Evolutionary conservation across 2,329 filamentous ascomycete species (phyloP).

Genomic region (Beauveria sp.): DNA sequence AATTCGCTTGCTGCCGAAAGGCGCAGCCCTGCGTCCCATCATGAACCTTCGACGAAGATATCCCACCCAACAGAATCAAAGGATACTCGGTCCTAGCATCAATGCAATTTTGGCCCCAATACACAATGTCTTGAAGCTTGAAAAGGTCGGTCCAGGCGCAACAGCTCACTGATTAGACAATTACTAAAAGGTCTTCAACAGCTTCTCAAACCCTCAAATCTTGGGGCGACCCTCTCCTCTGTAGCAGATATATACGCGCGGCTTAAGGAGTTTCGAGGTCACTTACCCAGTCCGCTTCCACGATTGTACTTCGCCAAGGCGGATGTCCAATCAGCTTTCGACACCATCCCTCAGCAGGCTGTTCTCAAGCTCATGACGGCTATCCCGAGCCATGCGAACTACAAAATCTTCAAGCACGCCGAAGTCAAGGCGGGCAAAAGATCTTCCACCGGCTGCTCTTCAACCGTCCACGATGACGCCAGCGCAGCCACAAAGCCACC

Average conservation of each 20-base stretch:
- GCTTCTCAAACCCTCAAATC: conserved; percentile 42
- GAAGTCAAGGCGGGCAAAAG: conserved; percentile 52
- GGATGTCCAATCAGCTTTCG: conserved; percentile 87
- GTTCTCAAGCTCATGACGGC: conserved; percentile 59
- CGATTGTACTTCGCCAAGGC: conserved; percentile 82
- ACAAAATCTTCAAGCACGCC: conserved; percentile 66
- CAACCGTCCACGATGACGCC: conserved; percentile 6
- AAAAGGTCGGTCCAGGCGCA: conserved; percentile 48
- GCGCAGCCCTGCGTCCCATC: conserved; percentile 68
- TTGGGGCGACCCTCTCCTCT: conserved; percentile 79
- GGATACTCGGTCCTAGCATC: conserved; percentile 40
- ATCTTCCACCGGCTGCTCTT: conserved; percentile 12
- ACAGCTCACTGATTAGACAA: neutral
- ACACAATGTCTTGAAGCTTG: conserved; percentile 68
- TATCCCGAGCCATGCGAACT: conserved; percentile 50
- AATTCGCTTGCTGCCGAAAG: conserved; percentile 77
- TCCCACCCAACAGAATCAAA: conserved; percentile 53
- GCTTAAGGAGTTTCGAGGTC: conserved; percentile 60
- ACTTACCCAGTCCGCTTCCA: conserved; percentile 29
- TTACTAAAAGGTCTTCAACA: conserved; percentile 17
- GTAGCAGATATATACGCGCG: conserved; percentile 71
- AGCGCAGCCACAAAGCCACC: conserved; percentile 13
- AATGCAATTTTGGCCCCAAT: conserved; percentile 58
- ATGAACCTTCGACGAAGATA: conserved; percentile 71
- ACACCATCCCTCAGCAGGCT: conserved; percentile 80